Evolutionary conservation across 345 rosid species (phyloP).

Genomic region (Syzygium aromaticum): DNA sequence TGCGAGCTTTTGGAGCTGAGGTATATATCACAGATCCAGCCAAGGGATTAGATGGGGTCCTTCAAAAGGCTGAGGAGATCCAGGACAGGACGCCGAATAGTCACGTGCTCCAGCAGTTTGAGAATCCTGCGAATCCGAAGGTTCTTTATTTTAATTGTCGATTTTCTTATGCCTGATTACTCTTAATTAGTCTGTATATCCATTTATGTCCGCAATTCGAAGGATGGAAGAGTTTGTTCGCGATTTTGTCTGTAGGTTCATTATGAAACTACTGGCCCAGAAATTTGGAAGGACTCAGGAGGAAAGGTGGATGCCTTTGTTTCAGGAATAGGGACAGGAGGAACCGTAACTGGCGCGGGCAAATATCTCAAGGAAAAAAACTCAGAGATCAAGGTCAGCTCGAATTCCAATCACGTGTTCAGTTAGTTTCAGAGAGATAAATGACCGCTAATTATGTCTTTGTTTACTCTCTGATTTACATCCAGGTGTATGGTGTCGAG

Average conservation of each 20-base stretch:
- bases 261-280: constrained; percentile 41
- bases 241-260: constrained; percentile 38
- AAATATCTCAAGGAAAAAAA: constrained; percentile 58
- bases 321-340: constrained; percentile 44
- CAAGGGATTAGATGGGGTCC: constrained; percentile 25
- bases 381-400: constrained; percentile 40
- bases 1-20: constrained; percentile 74
- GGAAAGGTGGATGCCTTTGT: constrained; percentile 42
- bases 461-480: neutral
- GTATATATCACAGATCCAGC: constrained; percentile 36
- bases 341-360: constrained; percentile 49
- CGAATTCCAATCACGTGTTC: neutral
- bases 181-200: neutral
- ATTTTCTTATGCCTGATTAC: neutral
- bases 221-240: neutral
- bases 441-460: neutral
- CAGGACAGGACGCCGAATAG: constrained; percentile 46
- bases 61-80: constrained; percentile 50
- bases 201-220: neutral
- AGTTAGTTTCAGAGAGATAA: neutral
- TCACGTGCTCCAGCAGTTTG: constrained; percentile 30
- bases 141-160: constrained; percentile 12
- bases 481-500: constrained; percentile 36
- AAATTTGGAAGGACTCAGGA: constrained; percentile 27
- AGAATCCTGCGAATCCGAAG: constrained; percentile 66